phyloP scores from a whole-genome alignment of 331 rosid genomes.

The Phaseolus coccineus region DNA sequence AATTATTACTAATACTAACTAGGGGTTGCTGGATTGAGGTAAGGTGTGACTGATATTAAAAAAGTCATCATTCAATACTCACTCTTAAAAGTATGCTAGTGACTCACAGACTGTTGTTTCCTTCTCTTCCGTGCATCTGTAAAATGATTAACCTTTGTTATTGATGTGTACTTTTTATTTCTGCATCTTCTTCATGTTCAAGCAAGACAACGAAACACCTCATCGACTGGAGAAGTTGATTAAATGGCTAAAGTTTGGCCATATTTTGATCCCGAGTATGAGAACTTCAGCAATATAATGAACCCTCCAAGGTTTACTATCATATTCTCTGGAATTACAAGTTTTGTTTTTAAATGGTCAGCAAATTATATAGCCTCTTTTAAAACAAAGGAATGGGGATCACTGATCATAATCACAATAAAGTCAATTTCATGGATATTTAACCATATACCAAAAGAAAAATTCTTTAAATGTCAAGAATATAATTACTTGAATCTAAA shows the following conservation, averaged over 20 bases:
- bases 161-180: not conserved
- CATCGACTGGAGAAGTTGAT: constrained; percentile 35
- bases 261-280: constrained; percentile 91
- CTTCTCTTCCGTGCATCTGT: too few relatives aligned
- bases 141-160: too few relatives aligned
- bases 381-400: constrained; percentile 21
- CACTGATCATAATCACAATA: not conserved
- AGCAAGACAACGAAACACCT: constrained; percentile 41
- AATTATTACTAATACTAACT: not conserved
- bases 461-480: not conserved
- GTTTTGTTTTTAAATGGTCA: constrained; percentile 3
- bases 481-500: not conserved
- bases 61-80: too few relatives aligned
- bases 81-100: not conserved
- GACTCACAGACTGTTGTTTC: not conserved
- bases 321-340: constrained; percentile 29
- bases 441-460: not conserved
- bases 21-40: constrained; percentile 3
- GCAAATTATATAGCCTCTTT: constrained; percentile 12
- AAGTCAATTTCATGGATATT: not conserved
- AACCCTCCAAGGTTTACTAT: constrained; percentile 79
- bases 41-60: not conserved
- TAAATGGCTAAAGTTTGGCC: constrained; percentile 78
- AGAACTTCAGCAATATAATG: constrained; percentile 80
- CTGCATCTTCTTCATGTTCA: constrained; percentile 13